phyloP scores from a whole-genome alignment of 1,284 basidiomycete genomes.

The Cutaneotrichosporon arboriforme region DNA sequence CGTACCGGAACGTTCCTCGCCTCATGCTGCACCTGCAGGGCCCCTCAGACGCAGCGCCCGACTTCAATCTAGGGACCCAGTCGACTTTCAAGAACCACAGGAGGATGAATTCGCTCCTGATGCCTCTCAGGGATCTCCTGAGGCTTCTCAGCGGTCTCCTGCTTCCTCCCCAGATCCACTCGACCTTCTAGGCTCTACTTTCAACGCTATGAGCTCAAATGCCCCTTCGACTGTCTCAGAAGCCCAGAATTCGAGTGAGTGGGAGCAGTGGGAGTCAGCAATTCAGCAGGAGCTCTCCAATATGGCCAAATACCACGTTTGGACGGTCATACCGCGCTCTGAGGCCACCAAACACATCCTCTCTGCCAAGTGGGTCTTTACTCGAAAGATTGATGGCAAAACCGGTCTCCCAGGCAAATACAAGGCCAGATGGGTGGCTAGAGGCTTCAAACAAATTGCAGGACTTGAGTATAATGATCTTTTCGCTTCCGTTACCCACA shows the following conservation, averaged over 20 bases:
- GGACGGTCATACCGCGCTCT: constrained; percentile 1
- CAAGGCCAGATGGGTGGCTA: constrained; percentile 3
- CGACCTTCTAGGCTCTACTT: too few species aligned
- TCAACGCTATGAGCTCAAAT: too few species aligned
- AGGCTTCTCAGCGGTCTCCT: too few species aligned
- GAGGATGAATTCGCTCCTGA: too few species aligned
- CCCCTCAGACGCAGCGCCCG: too few species aligned
- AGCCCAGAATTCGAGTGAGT: not conserved
- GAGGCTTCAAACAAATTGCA: constrained; percentile 1
- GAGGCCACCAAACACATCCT: too few species aligned
- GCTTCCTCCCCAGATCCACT: too few species aligned
- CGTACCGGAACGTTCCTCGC: too few species aligned
- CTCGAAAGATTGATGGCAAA: constrained; percentile 14
- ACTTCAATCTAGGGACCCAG: too few species aligned
- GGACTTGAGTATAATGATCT: constrained; percentile 22
- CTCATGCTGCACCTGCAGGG: too few species aligned
- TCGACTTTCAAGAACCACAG: too few species aligned
- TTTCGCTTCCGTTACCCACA: constrained; percentile 23
- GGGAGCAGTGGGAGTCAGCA: constrained; percentile 15
- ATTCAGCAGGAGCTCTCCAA: constrained; percentile 17
- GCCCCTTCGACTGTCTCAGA: not conserved
- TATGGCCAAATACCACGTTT: constrained; percentile 24
- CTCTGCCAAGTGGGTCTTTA: constrained; percentile 9
- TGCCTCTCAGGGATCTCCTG: too few species aligned
- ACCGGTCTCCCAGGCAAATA: constrained; percentile 11